These are phyloP conservation scores for Magnaporthiopsis poae DNA, from an alignment of 2,329 filamentous ascomycete genomes.

Conservation along the genomic window DNA sequence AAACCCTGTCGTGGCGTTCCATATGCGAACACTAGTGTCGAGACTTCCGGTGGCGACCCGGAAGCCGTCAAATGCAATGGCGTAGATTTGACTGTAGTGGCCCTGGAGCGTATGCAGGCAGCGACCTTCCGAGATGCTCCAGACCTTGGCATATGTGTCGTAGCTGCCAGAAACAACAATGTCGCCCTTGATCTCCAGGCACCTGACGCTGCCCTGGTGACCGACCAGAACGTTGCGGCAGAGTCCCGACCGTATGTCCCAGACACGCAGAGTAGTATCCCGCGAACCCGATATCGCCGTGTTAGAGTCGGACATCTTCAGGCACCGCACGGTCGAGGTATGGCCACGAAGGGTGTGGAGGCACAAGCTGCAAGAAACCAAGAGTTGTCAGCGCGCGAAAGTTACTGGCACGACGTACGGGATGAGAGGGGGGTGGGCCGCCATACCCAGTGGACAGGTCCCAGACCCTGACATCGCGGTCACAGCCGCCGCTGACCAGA, in stretches of 20 bases:
- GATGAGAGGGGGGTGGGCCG: background rate
- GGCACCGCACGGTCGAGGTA: slow-evolving; percentile 88
- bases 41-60: slow-evolving; percentile 90
- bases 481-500: slow-evolving; percentile 89
- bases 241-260: slow-evolving; percentile 80
- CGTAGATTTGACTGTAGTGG: slow-evolving; percentile 98
- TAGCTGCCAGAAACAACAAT: slow-evolving; percentile 97
- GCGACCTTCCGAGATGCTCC: slow-evolving; percentile 92
- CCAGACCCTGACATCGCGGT: slow-evolving; percentile 94
- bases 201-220: slow-evolving; percentile 90
- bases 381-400: slow-evolving; percentile 5
- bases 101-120: slow-evolving; percentile 83
- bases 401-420: background rate
- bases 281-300: slow-evolving; percentile 94
- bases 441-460: slow-evolving; percentile 82
- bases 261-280: slow-evolving; percentile 87
- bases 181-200: slow-evolving; percentile 90
- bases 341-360: slow-evolving; percentile 82
- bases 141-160: slow-evolving; percentile 91
- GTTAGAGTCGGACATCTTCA: slow-evolving; percentile 92
- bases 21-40: slow-evolving; percentile 93
- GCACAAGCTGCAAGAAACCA: slow-evolving; percentile 45
- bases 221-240: slow-evolving; percentile 88
- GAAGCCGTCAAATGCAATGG: slow-evolving; percentile 90
- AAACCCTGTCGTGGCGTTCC: slow-evolving; percentile 82